Conservation (phyloP, 306 rosid species). For the Benincasa hispida region DNA sequence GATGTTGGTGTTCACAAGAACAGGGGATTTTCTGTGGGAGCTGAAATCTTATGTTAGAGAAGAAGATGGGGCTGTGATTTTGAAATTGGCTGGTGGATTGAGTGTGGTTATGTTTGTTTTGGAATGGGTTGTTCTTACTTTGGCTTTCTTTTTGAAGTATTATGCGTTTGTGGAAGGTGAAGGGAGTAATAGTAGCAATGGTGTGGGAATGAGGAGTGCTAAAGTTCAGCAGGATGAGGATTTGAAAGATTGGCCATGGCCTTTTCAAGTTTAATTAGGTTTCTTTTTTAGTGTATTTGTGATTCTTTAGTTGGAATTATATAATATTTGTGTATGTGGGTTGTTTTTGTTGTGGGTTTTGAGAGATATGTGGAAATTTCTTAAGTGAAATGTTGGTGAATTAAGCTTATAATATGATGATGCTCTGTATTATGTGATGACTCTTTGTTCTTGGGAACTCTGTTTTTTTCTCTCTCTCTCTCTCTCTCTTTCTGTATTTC, state of each 20-base stretch:
- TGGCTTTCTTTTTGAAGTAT: conserved; percentile 70
- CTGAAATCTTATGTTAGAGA: conserved; percentile 70
- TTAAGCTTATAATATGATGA: no score
- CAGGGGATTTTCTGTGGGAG: conserved; percentile 47
- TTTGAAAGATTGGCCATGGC: conserved; percentile 8
- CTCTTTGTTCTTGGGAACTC: no score
- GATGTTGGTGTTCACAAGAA: conserved; percentile 50
- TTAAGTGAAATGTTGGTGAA: not conserved
- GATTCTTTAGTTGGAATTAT: not conserved
- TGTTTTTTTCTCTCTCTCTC: no score
- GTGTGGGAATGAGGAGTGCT: not conserved
- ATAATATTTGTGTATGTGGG: not conserved
- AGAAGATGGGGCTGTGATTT: conserved; percentile 66
- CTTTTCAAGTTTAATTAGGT: not conserved
- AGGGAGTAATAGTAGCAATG: not conserved
- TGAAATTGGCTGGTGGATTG: conserved; percentile 67
- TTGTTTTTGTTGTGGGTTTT: no score
- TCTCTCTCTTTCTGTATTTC: no score
- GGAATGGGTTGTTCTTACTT: conserved; percentile 76
- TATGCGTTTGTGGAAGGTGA: conserved; percentile 50
- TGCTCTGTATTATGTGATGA: no score
- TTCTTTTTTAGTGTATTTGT: not conserved
- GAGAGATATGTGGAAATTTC: not conserved
- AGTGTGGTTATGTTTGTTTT: conserved; percentile 52
- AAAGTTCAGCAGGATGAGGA: not conserved